phyloP scores from a whole-genome alignment of 202 grass and related monocot species.

The Saccharum hybrid region DNA sequence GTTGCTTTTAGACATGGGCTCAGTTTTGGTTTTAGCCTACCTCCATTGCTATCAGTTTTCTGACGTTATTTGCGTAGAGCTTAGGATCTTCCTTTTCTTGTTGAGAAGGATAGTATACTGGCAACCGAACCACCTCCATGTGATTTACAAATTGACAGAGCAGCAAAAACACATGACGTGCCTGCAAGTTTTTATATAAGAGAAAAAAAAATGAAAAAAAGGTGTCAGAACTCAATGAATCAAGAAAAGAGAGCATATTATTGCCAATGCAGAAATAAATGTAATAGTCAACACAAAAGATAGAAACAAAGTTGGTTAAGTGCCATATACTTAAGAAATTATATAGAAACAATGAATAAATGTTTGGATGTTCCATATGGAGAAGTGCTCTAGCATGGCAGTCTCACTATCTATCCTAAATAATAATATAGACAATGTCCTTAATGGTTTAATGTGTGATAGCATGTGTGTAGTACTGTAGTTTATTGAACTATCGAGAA shows the following conservation, averaged over 20 bases:
- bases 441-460: background rate
- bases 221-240: conserved; percentile 18
- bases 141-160: conserved; percentile 93
- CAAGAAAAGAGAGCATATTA: conserved; percentile 5
- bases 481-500: background rate
- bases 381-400: conserved; percentile 1
- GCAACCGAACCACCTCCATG: conserved; percentile 80
- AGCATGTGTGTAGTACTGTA: background rate
- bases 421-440: background rate
- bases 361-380: conserved; percentile 10
- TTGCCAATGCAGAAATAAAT: conserved; percentile 35
- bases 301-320: background rate
- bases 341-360: conserved; percentile 11
- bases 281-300: background rate
- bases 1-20: background rate
- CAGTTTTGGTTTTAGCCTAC: conserved; percentile 45
- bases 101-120: conserved; percentile 83
- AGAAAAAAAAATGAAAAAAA: background rate
- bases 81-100: conserved; percentile 86
- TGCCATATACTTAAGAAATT: conserved; percentile 27
- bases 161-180: conserved; percentile 83
- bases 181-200: conserved; percentile 50
- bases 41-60: conserved; percentile 77
- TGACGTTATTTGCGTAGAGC: conserved; percentile 77
- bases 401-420: conserved; percentile 7